Evolutionary conservation across 257 asterid genomes (phyloP).

Genomic region (Eucommia ulmoides): DNA sequence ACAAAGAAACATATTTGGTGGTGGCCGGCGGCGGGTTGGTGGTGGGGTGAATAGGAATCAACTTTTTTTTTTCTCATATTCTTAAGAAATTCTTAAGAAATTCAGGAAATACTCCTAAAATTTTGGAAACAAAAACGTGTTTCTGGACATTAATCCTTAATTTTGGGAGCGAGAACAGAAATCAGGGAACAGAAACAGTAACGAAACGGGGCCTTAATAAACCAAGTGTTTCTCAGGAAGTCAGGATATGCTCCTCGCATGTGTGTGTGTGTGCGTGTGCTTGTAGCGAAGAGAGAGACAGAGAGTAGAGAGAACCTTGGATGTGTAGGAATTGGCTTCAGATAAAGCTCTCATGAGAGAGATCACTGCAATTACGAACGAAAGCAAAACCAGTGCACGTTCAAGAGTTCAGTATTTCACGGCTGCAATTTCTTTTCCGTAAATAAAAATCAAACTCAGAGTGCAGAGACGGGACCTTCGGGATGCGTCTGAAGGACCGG

Average conservation of each 20-base stretch:
- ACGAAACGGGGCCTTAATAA: neutral
- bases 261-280: no score
- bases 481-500: conserved; percentile 2
- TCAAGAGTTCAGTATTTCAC: no score
- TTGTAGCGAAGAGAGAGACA: neutral
- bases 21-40: neutral
- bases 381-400: no score
- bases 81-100: no score
- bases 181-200: no score
- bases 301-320: conserved; percentile 16
- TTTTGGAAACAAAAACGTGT: no score
- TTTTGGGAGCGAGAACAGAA: no score
- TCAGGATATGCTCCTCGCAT: neutral
- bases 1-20: no score
- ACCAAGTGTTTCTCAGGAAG: neutral
- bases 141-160: no score
- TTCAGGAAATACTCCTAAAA: no score
- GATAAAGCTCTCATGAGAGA: conserved; percentile 17
- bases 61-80: no score
- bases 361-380: conserved; percentile 10
- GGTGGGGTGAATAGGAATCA: neutral
- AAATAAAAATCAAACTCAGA: neutral
- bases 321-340: conserved; percentile 17
- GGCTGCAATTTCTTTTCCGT: no score
- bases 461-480: neutral